These are phyloP conservation scores for Peterozyma xylosa DNA, from an alignment of 805 yeast species.

Conservation along the genomic window DNA sequence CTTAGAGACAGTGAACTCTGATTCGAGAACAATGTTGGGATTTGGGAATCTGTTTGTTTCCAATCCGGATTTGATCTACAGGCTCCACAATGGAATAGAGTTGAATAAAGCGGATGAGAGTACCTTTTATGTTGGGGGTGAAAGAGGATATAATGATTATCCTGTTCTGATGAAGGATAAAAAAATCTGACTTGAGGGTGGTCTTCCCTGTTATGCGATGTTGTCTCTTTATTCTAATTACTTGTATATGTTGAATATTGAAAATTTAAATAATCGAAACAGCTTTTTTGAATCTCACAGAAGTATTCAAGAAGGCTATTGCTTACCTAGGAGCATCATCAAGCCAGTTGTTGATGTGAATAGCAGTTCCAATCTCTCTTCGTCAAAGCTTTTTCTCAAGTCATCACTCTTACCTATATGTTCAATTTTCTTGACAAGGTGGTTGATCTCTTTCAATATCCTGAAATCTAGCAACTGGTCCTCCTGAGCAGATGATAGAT, in stretches of 20 bases:
- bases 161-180: too few species aligned
- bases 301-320: neutral
- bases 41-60: slow-evolving; percentile 28
- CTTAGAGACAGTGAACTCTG: slow-evolving; percentile 7
- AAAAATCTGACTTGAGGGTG: too few species aligned
- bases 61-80: slow-evolving; percentile 29
- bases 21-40: slow-evolving; percentile 31
- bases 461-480: neutral
- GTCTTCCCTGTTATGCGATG: too few species aligned
- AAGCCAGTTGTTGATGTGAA: slow-evolving; percentile 1
- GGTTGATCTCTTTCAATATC: slow-evolving; percentile 4
- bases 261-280: too few species aligned
- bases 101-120: slow-evolving; percentile 24
- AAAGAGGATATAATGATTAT: slow-evolving; percentile 25
- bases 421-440: slow-evolving; percentile 1
- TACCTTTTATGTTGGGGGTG: slow-evolving; percentile 20
- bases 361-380: slow-evolving; percentile 1
- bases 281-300: too few species aligned
- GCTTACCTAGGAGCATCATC: neutral
- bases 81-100: slow-evolving; percentile 22
- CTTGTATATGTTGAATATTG: too few species aligned
- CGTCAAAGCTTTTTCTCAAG: neutral
- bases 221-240: too few species aligned
- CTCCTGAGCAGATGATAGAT: neutral
- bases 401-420: neutral